A percentile compares a stretch with the other conserved stretches of the same genome.
These are phyloP conservation scores for Manihot esculenta DNA, from an alignment of 441 rosid genomes.

Conservation along the genomic window DNA sequence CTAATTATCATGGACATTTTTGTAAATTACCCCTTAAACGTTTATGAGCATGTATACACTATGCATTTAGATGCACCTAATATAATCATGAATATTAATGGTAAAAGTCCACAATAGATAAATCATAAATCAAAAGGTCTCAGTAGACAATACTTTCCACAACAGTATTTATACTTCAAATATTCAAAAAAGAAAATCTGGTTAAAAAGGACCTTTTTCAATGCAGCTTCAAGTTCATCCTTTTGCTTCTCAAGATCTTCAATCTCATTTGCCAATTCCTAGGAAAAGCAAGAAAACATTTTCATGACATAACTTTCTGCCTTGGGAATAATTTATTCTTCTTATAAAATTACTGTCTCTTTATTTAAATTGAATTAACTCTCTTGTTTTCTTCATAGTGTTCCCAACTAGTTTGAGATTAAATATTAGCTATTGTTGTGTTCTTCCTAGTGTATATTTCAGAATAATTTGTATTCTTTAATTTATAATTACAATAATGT, in stretches of 20 bases:
- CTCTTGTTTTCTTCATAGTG: not conserved
- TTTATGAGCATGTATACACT: no score
- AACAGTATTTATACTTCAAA: not conserved
- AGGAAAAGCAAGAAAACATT: conserved; percentile 25
- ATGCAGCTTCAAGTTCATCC: conserved; percentile 75
- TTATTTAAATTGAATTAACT: not conserved
- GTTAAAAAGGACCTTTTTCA: conserved; percentile 46
- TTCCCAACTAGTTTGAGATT: not conserved
- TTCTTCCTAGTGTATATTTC: no score
- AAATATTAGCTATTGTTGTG: no score
- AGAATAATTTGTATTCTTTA: not conserved
- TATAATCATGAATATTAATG: no score
- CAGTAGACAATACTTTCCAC: not conserved
- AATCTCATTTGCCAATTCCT: conserved; percentile 71
- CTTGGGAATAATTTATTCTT: not conserved
- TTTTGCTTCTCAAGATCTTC: conserved; percentile 61
- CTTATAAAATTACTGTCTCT: not conserved
- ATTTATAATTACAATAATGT: not conserved
- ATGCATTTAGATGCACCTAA: no score
- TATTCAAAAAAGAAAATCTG: not conserved
- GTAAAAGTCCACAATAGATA: no score
- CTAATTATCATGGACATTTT: no score
- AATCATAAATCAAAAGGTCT: no score
- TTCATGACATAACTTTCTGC: not conserved
- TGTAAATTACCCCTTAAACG: no score